A percentile compares a stretch with the other conserved stretches of the same genome.
phyloP scores from a whole-genome alignment of 768 basidiomycete genomes.

The Boletus vermiculosoides region DNA sequence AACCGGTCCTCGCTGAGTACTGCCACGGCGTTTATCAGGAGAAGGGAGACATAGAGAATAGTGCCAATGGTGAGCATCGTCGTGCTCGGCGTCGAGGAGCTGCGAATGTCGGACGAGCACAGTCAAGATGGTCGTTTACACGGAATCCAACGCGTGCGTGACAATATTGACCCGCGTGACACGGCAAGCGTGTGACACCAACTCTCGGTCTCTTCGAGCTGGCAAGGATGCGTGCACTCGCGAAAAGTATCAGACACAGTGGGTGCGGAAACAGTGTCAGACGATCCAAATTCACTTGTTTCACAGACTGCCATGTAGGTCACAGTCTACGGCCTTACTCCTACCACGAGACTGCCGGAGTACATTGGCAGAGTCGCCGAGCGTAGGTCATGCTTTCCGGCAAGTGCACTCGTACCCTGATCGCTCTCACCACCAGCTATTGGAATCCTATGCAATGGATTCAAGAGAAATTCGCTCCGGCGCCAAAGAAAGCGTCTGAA shows the following conservation, averaged over 20 bases:
- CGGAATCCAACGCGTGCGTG: constrained; percentile 8
- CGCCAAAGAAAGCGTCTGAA: constrained; percentile 41
- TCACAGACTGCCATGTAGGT: constrained; percentile 14
- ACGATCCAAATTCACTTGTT: background rate
- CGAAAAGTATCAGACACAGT: constrained; percentile 28
- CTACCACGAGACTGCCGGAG: constrained; percentile 16
- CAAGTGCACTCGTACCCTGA: background rate
- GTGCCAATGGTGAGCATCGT: constrained; percentile 62
- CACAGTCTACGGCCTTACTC: constrained; percentile 10
- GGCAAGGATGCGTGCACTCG: constrained; percentile 29
- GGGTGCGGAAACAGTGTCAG: constrained; percentile 1
- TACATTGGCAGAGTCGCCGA: constrained; percentile 41
- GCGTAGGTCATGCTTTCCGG: constrained; percentile 36
- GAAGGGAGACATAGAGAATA: constrained; percentile 80
- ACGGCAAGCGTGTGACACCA: constrained; percentile 12
- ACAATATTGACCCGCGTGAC: constrained; percentile 19
- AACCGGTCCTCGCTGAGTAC: constrained; percentile 96
- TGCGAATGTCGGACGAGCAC: background rate
- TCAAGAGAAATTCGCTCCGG: constrained; percentile 53
- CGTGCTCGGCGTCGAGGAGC: constrained; percentile 16
- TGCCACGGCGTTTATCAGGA: constrained; percentile 92
- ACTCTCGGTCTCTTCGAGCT: constrained; percentile 10
- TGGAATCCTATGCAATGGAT: constrained; percentile 65
- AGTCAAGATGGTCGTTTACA: background rate
- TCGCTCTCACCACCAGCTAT: constrained; percentile 38